Base-by-base conservation (phyloP, 495 filamentous ascomycete species). In the Penicillium lagena region DNA sequence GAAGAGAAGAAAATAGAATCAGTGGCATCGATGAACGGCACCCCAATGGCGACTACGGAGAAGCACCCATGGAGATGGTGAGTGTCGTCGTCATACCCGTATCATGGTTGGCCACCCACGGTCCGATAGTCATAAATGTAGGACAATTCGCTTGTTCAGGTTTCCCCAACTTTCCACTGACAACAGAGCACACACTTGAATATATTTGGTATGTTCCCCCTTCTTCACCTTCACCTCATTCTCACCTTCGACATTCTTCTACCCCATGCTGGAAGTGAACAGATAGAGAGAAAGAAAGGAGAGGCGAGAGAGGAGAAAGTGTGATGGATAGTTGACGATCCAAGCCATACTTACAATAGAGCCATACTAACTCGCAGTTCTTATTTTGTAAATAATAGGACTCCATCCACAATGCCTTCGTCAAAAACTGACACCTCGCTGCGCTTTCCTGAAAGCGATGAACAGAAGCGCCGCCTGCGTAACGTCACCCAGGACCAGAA, bases 401-500 rank as follows among this genome's bases (percentile, higher is more conserved):
- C 5, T 22, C 22, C 22, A 22, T 22, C 22, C 46, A 58, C n/a
- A 13, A 66, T 66, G 63, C 50, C 63, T 27, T 38, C 49, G 9
- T 55, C 58, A n/a, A 64, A 64, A 47, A 55, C 52, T 44, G 58
- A 57, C 9, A 64, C 48, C n/a, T 40, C 52, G 10, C 42, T 63
- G 27, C 55, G 56, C 29, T 49, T 46, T 13, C 52, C 60, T n/a
- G 52, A 56, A 15, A 29, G 30, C 7, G 46, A 41, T 11, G 44
- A 55, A 30, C 56, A 62, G 27, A 45, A 56, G n/a, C 56, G 52
- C n/a, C 55, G 52, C 30, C 33, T 56, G 1, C 50, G 49, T 22
- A 50, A 52, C 30, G 39, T 42, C 28, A 51, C 55, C 8, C 60
- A 64, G 34, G 53, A 59, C 13, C 51, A 47, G 30, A 58, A 51